phyloP scores from a whole-genome alignment of 208 protist species.

The Phytomonas serpens region DNA sequence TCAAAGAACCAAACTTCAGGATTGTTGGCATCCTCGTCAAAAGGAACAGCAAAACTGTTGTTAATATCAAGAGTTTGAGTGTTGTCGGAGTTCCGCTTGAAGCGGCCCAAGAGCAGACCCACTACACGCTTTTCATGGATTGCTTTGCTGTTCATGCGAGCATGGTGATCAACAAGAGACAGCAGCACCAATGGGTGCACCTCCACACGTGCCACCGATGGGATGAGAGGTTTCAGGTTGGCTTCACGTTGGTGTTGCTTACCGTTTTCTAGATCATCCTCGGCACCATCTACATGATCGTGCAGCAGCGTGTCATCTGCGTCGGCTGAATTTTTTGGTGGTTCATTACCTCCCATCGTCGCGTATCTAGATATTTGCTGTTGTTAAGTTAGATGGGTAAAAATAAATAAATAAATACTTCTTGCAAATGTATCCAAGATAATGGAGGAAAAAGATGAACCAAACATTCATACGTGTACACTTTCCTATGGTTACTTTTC shows the following conservation, averaged over 20 bases:
- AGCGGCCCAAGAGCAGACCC: constrained; percentile 94
- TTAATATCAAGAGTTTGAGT: constrained; percentile 85
- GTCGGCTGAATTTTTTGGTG: not conserved
- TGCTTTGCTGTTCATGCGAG: constrained; percentile 92
- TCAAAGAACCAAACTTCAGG: constrained; percentile 99
- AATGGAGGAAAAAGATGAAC: not conserved
- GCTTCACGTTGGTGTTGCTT: constrained; percentile 19
- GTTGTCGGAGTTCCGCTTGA: constrained; percentile 38
- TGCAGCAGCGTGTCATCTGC: not conserved
- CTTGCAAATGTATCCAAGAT: not conserved
- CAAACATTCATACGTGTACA: not conserved
- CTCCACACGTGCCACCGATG: constrained; percentile 79
- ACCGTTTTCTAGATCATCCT: constrained; percentile 15
- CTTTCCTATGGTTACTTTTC: not conserved
- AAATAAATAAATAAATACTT: not conserved
- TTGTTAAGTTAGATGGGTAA: constrained; percentile 1
- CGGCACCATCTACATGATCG: not conserved
- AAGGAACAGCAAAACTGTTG: constrained; percentile 99
- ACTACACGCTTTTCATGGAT: constrained; percentile 94
- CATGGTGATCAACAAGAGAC: constrained; percentile 98
- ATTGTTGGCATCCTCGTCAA: constrained; percentile 98
- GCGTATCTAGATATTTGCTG: constrained; percentile 8
- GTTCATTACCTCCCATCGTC: constrained; percentile 1
- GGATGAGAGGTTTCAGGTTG: constrained; percentile 22
- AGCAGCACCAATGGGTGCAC: constrained; percentile 99